Evolutionary conservation across 2,329 filamentous ascomycete genomes (phyloP).

Genomic region (Aspergillaceae sp.): DNA sequence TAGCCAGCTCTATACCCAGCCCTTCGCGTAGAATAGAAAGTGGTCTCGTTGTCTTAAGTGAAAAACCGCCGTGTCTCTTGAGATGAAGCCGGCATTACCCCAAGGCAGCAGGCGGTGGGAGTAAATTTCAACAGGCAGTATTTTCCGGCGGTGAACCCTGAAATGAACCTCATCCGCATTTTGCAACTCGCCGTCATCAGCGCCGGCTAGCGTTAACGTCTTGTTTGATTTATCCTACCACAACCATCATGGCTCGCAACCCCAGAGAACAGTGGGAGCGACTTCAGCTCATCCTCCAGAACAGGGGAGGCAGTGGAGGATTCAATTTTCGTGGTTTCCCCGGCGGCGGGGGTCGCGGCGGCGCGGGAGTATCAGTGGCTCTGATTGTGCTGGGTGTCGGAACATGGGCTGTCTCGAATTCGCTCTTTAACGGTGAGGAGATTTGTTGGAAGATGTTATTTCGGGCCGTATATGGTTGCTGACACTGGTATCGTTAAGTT

Average conservation of each 20-base stretch:
- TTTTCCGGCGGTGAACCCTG: neutral
- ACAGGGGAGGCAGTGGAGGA: conserved; percentile 42
- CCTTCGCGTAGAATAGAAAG: neutral
- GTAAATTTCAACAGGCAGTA: neutral
- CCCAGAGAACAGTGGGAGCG: conserved; percentile 59
- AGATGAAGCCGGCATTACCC: conserved; percentile 11
- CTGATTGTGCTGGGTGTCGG: conserved; percentile 45
- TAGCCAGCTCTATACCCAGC: neutral
- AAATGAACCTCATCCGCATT: neutral
- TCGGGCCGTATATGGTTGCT: conserved; percentile 3
- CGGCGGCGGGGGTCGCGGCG: conserved; percentile 46
- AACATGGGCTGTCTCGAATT: conserved; percentile 42
- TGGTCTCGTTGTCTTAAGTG: neutral
- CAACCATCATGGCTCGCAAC: conserved; percentile 40
- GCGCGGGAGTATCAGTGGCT: conserved; percentile 48
- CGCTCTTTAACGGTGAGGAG: conserved; percentile 57
- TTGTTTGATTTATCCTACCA: conserved; percentile 12
- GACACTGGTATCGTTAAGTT: conserved; percentile 44
- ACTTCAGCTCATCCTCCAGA: conserved; percentile 54
- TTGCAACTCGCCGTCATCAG: conserved; percentile 12
- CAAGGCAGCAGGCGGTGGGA: neutral
- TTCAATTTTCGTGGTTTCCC: conserved; percentile 40
- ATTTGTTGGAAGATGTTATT: neutral
- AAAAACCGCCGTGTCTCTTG: neutral
- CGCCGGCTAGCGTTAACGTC: conserved; percentile 1